Evolutionary conservation across 2,329 filamentous ascomycete species (phyloP).

Genomic region (Penicillium sp.): DNA sequence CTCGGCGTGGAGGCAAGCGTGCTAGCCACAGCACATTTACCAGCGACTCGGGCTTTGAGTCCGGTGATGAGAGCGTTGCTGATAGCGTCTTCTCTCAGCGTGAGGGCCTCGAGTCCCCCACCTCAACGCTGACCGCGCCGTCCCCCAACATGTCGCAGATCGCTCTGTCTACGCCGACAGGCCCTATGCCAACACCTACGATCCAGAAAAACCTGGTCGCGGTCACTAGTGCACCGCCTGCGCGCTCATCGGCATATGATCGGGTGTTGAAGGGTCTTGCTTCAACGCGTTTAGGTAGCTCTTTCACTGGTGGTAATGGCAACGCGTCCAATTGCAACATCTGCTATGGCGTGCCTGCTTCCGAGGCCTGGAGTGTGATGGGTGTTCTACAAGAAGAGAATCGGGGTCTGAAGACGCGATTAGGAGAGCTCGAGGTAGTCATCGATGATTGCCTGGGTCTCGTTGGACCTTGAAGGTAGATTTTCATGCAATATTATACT

Average conservation of each 20-base stretch:
- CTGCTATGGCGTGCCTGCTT: slow-evolving; percentile 41
- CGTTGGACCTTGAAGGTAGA: slow-evolving; percentile 38
- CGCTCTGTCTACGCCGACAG: slow-evolving; percentile 29
- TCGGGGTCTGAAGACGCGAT: slow-evolving; percentile 49
- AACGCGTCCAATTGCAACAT: slow-evolving; percentile 38
- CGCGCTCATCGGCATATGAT: slow-evolving; percentile 40
- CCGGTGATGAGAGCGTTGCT: slow-evolving; percentile 53
- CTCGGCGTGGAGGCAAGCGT: slow-evolving; percentile 36
- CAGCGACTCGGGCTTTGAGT: slow-evolving; percentile 60
- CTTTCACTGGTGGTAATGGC: slow-evolving; percentile 26
- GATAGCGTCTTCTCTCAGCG: slow-evolving; percentile 49
- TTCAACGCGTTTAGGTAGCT: slow-evolving; percentile 33
- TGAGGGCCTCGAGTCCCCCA: slow-evolving; percentile 34
- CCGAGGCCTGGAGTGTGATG: slow-evolving; percentile 55
- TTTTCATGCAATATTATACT: slow-evolving; percentile 5
- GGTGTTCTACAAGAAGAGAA: slow-evolving; percentile 56
- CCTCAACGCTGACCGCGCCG: slow-evolving; percentile 36
- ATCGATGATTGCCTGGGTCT: slow-evolving; percentile 58
- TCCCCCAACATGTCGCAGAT: slow-evolving; percentile 39
- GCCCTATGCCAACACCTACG: slow-evolving; percentile 32
- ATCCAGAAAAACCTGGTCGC: slow-evolving; percentile 31
- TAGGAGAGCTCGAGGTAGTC: slow-evolving; percentile 54
- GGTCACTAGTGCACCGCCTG: slow-evolving; percentile 20
- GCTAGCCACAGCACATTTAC: slow-evolving; percentile 42
- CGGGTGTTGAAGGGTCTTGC: slow-evolving; percentile 45